Evolutionary conservation across 306 rosid species (phyloP), one percentile per base, ranked within the genome.

Genomic region (Dicorynia guianensis): DNA sequence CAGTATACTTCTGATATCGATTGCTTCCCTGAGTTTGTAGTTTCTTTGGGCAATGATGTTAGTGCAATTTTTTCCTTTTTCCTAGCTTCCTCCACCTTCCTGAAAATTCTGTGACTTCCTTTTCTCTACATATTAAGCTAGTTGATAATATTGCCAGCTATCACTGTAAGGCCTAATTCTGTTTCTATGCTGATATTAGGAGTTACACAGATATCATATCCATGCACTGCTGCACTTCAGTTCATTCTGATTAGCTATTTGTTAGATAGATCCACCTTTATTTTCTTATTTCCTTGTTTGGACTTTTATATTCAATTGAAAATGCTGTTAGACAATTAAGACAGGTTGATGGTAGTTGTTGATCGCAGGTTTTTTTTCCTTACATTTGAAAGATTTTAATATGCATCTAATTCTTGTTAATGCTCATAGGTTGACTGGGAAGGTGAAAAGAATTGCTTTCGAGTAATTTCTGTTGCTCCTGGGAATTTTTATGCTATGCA

Each of bases 1-100:
- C 95, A 94, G 74, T 92, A 94, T 88, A 88, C 97, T 74, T 97
- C 98, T 76, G 96, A 94, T 84, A 94, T 90, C 94, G 98, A 94
- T 74, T 89, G 82, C 59, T 79, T 94, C 74, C 97, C 97, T 5
- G 98, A 94, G 66, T 90, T 90, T 77, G 76, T 70, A 11, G 95
- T 92, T 68, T 83, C 86, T 77, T 81, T 94, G 89, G 96, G 89
- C 69, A 94, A 94, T 77, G 98, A 94, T 84, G 98, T 94, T 59
- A 69, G 96, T 85, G 72, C 58, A 79, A 61, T n/a, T 46, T 9
- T 71, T 25, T 70, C 15, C 36, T 17, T 20, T 39, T 40, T 70
- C 68, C 17, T 75, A 71, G 62, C 42, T 54, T 67, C 62, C 20
- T 43, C 71, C 49, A 69, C 47, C 46, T 74, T 62, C 13, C n/a